A percentile compares a stretch with the other conserved stretches of the same genome.
Conservation (phyloP, 2,329 filamentous ascomycete species). For the Alternaria ethzedia region DNA sequence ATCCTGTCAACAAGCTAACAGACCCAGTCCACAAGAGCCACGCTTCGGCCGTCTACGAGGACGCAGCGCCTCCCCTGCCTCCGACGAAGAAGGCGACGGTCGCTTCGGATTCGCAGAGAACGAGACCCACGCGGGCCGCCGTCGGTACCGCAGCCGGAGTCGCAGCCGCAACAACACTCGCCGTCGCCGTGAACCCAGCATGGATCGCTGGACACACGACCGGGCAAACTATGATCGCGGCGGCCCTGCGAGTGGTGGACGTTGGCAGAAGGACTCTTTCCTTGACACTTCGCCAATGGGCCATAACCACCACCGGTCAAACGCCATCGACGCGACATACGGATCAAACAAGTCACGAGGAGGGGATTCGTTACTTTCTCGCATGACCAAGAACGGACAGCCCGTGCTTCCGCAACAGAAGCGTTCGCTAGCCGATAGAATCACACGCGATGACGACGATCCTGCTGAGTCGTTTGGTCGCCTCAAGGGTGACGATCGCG, state of each 20-base stretch:
- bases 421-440: conserved; percentile 39
- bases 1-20: conserved; percentile 7
- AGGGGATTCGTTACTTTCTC: conserved; percentile 33
- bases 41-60: conserved; percentile 60
- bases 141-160: conserved; percentile 52
- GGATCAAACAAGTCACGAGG: conserved; percentile 15
- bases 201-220: conserved; percentile 40
- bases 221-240: conserved; percentile 34
- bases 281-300: conserved; percentile 49
- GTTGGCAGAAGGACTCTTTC: conserved; percentile 35
- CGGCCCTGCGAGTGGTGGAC: conserved; percentile 21
- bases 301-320: conserved; percentile 52
- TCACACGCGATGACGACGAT: conserved; percentile 38
- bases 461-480: conserved; percentile 34
- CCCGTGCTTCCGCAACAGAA: conserved; percentile 27
- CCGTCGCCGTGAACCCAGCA: conserved; percentile 31
- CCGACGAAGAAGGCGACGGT: conserved; percentile 55
- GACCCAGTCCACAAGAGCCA: conserved; percentile 32
- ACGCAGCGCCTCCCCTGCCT: conserved; percentile 65
- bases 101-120: conserved; percentile 58
- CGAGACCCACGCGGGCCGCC: conserved; percentile 52
- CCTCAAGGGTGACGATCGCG: conserved; percentile 40
- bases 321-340: conserved; percentile 47
- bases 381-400: conserved; percentile 46
- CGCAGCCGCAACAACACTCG: conserved; percentile 29